Evolutionary conservation across 768 basidiomycete genomes (phyloP).

Genomic region (Hygrocybe coccinea): DNA sequence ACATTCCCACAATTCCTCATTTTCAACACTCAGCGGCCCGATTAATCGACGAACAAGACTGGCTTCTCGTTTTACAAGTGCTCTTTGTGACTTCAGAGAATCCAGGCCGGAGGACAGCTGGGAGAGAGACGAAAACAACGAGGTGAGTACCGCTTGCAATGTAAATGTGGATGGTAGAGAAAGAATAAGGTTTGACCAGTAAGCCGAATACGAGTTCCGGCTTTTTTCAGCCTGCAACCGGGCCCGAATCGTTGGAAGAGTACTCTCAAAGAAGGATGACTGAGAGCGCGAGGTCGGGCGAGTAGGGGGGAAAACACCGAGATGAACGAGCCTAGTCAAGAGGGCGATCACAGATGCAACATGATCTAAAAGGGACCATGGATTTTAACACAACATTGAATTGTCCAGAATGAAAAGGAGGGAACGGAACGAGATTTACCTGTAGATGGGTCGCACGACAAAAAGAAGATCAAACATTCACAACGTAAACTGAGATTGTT

Average conservation of each 20-base stretch:
- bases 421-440: conserved; percentile 36
- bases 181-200: conserved; percentile 47
- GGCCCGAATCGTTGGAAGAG: conserved; percentile 45
- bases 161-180: conserved; percentile 47
- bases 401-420: too few relatives aligned
- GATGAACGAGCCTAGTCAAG: conserved; percentile 59
- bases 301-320: conserved; percentile 58
- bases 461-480: conserved; percentile 46
- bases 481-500: conserved; percentile 47
- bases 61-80: conserved; percentile 50
- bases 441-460: conserved; percentile 34
- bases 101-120: conserved; percentile 22
- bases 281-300: conserved; percentile 52
- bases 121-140: conserved; percentile 50
- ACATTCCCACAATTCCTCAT: conserved; percentile 50
- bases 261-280: conserved; percentile 62
- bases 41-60: conserved; percentile 48
- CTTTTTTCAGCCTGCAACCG: conserved; percentile 30
- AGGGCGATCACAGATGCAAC: conserved; percentile 47
- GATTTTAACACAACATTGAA: too few relatives aligned
- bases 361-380: conserved; percentile 28
- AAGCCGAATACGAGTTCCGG: conserved; percentile 36
- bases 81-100: conserved; percentile 31
- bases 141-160: conserved; percentile 54
- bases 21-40: conserved; percentile 43